These are phyloP conservation scores for Alternaria burnsii DNA, from an alignment of 2,329 filamentous ascomycete species.

Conservation along the genomic window DNA sequence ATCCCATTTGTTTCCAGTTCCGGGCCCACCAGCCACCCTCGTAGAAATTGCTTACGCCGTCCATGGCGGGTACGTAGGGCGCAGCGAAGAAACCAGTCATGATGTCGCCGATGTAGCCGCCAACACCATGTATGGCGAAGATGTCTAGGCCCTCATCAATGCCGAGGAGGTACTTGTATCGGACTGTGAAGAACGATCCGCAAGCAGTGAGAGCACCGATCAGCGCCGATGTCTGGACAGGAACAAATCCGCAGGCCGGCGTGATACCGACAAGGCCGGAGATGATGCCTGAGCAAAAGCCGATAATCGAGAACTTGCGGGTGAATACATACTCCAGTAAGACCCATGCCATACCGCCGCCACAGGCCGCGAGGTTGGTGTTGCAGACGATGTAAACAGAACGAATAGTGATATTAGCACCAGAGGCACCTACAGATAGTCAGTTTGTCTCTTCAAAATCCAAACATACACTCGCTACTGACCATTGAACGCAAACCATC, in stretches of 20 bases:
- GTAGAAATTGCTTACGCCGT: constrained; percentile 59
- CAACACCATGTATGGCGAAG: constrained; percentile 67
- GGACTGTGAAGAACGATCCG: constrained; percentile 58
- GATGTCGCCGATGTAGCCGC: constrained; percentile 66
- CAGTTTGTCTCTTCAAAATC: background rate
- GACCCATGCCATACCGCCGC: constrained; percentile 63
- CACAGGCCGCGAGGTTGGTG: constrained; percentile 66
- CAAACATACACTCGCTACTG: constrained; percentile 31
- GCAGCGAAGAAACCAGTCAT: constrained; percentile 67
- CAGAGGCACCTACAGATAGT: constrained; percentile 37
- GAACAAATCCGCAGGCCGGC: constrained; percentile 64
- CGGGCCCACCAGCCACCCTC: constrained; percentile 62
- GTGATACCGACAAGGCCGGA: constrained; percentile 67
- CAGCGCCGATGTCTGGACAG: constrained; percentile 61
- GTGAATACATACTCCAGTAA: constrained; percentile 62
- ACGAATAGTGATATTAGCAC: constrained; percentile 62
- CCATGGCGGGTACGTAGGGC: constrained; percentile 59
- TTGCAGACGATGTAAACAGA: constrained; percentile 66
- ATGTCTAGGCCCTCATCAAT: constrained; percentile 69
- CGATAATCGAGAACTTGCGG: constrained; percentile 61
- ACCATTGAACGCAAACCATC: constrained; percentile 52
- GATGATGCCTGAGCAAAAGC: constrained; percentile 64
- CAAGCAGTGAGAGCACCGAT: constrained; percentile 63
- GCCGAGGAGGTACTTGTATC: constrained; percentile 60
- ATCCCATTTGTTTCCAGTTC: constrained; percentile 64